Percentiles rank a stretch among this genome's conserved stretches.
These are phyloP conservation scores for Penicillium sp. DNA, from an alignment of 2,329 filamentous ascomycete species.

Conservation along the genomic window DNA sequence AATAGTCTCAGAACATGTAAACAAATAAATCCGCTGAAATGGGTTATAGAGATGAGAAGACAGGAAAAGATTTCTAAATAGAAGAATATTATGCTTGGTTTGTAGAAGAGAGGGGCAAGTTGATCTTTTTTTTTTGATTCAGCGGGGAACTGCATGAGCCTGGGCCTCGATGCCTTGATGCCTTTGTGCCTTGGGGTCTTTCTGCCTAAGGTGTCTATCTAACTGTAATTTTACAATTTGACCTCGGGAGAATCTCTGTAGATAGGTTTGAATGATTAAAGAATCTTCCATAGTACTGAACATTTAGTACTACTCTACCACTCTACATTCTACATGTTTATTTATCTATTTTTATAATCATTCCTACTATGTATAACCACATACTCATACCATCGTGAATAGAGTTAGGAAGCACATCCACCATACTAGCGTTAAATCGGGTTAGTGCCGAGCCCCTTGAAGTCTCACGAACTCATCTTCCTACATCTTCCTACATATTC, in stretches of 20 bases:
- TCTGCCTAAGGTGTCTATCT: neutral
- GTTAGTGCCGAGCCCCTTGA: slow-evolving; percentile 3
- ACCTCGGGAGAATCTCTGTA: neutral
- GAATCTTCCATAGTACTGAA: no score
- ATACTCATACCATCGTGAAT: no score
- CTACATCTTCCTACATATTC: neutral
- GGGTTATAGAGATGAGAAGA: neutral
- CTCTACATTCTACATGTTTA: no score
- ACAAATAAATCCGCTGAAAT: neutral
- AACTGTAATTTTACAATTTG: no score
- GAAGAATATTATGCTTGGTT: neutral
- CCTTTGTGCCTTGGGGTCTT: neutral
- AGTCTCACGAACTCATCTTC: slow-evolving; percentile 2
- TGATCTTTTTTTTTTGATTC: slow-evolving; percentile 14
- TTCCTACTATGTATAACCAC: no score
- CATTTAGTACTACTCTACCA: no score
- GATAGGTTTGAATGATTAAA: no score
- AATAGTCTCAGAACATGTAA: no score
- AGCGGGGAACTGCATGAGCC: slow-evolving; percentile 10
- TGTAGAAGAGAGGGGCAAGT: slow-evolving; percentile 6
- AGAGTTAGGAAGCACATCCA: slow-evolving; percentile 1
- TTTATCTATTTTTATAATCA: no score
- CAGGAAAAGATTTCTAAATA: neutral
- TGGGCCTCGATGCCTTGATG: neutral
- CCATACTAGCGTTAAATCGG: neutral